Conservation (phyloP, 345 rosid genomes). For the Crucihimalaya himalaica region DNA sequence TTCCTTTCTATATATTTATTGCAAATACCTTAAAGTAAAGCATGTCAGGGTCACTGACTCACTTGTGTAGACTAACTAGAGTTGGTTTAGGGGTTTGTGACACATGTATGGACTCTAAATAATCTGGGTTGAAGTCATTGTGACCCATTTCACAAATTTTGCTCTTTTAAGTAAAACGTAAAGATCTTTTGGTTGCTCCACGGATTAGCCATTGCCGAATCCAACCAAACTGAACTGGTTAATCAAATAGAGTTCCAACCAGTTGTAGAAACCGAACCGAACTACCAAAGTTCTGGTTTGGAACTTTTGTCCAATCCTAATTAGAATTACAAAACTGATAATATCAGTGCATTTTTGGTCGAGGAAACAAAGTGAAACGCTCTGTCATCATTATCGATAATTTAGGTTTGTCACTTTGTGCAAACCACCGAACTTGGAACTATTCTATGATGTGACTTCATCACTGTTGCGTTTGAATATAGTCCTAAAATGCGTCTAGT, state of each 20-base stretch:
- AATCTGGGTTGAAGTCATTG: not conserved
- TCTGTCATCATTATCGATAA: too few species aligned
- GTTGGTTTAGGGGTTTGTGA: not conserved
- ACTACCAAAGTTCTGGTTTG: too few species aligned
- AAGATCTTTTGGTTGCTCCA: not conserved
- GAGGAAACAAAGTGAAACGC: too few species aligned
- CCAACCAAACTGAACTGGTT: too few species aligned
- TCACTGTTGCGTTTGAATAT: too few species aligned
- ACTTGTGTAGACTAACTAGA: not conserved
- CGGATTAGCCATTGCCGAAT: too few species aligned
- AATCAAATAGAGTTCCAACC: too few species aligned
- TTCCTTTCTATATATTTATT: not conserved
- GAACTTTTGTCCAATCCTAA: too few species aligned
- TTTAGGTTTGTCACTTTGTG: not conserved
- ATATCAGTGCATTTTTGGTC: too few species aligned
- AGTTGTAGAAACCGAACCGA: too few species aligned
- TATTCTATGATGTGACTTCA: not conserved
- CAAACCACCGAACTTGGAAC: not conserved
- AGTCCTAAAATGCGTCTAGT: too few species aligned
- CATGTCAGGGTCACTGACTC: not conserved
- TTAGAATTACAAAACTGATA: too few species aligned
- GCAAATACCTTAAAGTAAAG: not conserved
- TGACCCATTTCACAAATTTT: not conserved
- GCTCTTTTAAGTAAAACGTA: not conserved
- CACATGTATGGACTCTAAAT: not conserved